Evolutionary conservation across 1,139 yeast species (phyloP).

Genomic region (Arxiozyma slooffiae): DNA sequence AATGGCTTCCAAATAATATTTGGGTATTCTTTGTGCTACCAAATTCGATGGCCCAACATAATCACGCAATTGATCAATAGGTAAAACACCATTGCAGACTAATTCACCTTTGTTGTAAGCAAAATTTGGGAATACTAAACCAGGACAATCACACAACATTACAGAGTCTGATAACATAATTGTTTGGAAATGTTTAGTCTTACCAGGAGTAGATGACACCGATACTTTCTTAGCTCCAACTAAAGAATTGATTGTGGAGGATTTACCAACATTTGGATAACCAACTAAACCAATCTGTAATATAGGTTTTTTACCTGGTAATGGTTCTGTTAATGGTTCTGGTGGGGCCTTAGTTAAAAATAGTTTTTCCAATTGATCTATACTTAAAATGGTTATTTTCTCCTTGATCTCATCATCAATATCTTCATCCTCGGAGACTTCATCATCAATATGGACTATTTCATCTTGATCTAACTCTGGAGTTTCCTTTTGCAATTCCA

Average conservation of each 20-base stretch:
- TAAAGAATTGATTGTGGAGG: slow-evolving; percentile 89
- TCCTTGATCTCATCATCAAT: slow-evolving; percentile 33
- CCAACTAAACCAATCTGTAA: slow-evolving; percentile 94
- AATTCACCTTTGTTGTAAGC: slow-evolving; percentile 95
- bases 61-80: slow-evolving; percentile 93
- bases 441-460: slow-evolving; percentile 19
- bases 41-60: slow-evolving; percentile 84
- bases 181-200: slow-evolving; percentile 97
- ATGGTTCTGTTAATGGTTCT: slow-evolving; percentile 44
- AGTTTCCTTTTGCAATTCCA: slow-evolving; percentile 47
- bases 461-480: slow-evolving; percentile 15
- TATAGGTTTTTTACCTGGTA: slow-evolving; percentile 48
- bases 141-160: slow-evolving; percentile 95
- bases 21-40: slow-evolving; percentile 83
- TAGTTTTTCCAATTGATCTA: slow-evolving; percentile 74
- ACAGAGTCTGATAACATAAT: slow-evolving; percentile 76
- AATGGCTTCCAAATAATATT: slow-evolving; percentile 75
- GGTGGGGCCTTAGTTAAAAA: slow-evolving; percentile 71
- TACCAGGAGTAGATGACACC: slow-evolving; percentile 97
- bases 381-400: slow-evolving; percentile 61
- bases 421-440: slow-evolving; percentile 28
- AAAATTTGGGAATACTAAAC: slow-evolving; percentile 95
- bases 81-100: slow-evolving; percentile 95
- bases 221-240: slow-evolving; percentile 96
- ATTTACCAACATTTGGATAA: slow-evolving; percentile 93